Conservation (phyloP, 2,329 filamentous ascomycete genomes). For the Fusarium humuli region DNA sequence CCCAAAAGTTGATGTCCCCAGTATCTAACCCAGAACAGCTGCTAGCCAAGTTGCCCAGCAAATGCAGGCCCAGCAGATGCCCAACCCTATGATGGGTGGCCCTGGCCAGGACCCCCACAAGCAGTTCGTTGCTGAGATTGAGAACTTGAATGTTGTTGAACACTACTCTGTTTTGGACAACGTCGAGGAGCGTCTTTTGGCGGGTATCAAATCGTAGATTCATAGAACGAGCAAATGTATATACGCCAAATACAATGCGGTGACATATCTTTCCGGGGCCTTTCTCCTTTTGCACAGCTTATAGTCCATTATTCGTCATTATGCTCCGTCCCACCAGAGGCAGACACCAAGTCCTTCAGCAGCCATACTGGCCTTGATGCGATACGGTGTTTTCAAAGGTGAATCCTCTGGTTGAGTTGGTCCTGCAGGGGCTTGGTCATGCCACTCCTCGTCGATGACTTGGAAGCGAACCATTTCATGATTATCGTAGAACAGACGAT, state of each 20-base stretch:
- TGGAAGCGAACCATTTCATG: constrained; percentile 90
- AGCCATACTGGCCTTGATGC: constrained; percentile 74
- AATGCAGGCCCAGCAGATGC: constrained; percentile 74
- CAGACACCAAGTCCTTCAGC: constrained; percentile 71
- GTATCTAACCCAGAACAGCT: constrained; percentile 63
- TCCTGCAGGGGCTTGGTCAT: constrained; percentile 83
- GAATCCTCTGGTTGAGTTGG: constrained; percentile 71
- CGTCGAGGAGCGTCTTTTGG: constrained; percentile 85
- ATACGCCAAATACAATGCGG: constrained; percentile 43
- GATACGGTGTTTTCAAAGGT: constrained; percentile 76
- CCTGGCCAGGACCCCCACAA: constrained; percentile 96
- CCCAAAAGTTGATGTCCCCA: background rate
- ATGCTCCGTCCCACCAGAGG: constrained; percentile 69
- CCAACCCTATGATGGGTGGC: constrained; percentile 79
- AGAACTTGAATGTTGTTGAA: constrained; percentile 95
- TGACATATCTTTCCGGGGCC: constrained; percentile 32
- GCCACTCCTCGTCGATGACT: constrained; percentile 89
- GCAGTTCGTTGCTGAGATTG: constrained; percentile 89
- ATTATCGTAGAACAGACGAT: constrained; percentile 86
- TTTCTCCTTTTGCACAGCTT: constrained; percentile 7
- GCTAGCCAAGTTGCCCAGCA: constrained; percentile 93
- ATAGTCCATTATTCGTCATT: constrained; percentile 26
- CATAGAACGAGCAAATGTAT: constrained; percentile 45
- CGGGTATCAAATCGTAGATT: constrained; percentile 58
- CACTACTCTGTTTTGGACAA: constrained; percentile 92